Percentiles rank a stretch among this genome's conserved stretches.
These are phyloP conservation scores for Cryphonectria naterciae DNA, from an alignment of 2,329 filamentous ascomycete species.

Conservation along the genomic window DNA sequence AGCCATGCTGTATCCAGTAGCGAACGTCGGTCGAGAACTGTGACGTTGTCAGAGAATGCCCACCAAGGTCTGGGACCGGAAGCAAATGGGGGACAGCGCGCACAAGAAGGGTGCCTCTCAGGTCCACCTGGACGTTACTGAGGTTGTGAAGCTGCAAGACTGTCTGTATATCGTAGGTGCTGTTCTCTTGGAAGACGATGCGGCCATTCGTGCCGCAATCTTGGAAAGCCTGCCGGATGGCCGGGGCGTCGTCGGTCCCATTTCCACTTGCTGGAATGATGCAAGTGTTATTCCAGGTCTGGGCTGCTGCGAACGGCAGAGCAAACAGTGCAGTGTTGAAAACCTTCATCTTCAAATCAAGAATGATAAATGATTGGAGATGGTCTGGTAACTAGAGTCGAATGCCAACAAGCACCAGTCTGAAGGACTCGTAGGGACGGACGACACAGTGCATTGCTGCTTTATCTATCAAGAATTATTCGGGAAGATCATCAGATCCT, in stretches of 20 bases:
- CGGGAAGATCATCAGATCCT: not conserved
- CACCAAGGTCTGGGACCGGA: not conserved
- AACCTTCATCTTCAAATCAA: not conserved
- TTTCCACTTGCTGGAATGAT: slow-evolving; percentile 4
- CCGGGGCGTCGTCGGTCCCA: slow-evolving; percentile 14
- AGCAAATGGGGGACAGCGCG: not conserved
- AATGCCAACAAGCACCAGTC: not conserved
- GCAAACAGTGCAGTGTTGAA: not conserved
- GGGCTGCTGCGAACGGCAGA: slow-evolving; percentile 1
- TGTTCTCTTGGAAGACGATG: slow-evolving; percentile 17
- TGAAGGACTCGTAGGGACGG: not conserved
- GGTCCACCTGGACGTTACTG: slow-evolving; percentile 22
- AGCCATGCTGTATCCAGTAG: slow-evolving; percentile 23
- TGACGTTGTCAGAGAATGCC: not conserved
- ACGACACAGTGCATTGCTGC: not conserved
- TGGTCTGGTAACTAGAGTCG: not conserved
- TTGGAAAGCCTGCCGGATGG: slow-evolving; percentile 18
- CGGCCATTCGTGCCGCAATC: slow-evolving; percentile 10
- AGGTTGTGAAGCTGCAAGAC: slow-evolving; percentile 19
- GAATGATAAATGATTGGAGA: not conserved
- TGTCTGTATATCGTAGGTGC: slow-evolving; percentile 17
- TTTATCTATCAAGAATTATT: not conserved
- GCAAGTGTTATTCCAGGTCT: slow-evolving; percentile 13
- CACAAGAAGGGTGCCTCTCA: slow-evolving; percentile 16
- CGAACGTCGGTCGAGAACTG: slow-evolving; percentile 20